Base-by-base conservation (phyloP, 495 filamentous ascomycete genomes). In the Penicillium waksmanii region DNA sequence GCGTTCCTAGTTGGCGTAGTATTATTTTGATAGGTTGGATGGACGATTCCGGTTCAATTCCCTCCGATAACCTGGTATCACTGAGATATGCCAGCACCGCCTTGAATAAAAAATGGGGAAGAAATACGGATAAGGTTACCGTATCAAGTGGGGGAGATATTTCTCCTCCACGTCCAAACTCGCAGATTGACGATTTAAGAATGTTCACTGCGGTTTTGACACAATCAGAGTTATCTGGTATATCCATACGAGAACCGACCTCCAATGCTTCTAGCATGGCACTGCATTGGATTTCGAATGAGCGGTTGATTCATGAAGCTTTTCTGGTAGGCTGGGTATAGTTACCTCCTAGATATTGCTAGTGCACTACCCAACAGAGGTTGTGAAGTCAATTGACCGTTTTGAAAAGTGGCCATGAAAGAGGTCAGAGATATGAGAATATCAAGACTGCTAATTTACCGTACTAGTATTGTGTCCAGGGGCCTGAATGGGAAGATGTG, bases 361-460 rank as follows among this genome's bases (percentile, higher is more conserved):
- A 49, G 47, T 49, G 47, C 47, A 7, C 47, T 49, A 27, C 31
- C 27, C 21, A 17, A 31, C 25, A 49, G 23, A 49, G 47, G 47
- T 17, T 43, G 40, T 17, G 47, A 17, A 5, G 2, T 15, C 4
- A 13, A 5, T 25, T 49, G 17, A 1, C 12, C 21, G 2, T 3
- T 49, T 27, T 49, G 47, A 10, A 49, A 49, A 13, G 47, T 49
- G 12, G 47, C 25, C 47, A 49, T 27, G 15, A 49, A 49, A 3
- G 47, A 49, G 47, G 47, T 49, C 21, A 49, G 27, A 13, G 13
- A 49, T 49, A 27, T 49, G 2, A 49, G 18, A 25, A 49, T 49
- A 5, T 23, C 47, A 2, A 21, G 21, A n/a, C n/a, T n/a, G n/a
- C n/a, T n/a, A n/a, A n/a, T n/a, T n/a, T n/a, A n/a, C n/a, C n/a